These are phyloP conservation scores for Ceratobasidium sp. DNA, from an alignment of 1,284 basidiomycete species.

Conservation along the genomic window DNA sequence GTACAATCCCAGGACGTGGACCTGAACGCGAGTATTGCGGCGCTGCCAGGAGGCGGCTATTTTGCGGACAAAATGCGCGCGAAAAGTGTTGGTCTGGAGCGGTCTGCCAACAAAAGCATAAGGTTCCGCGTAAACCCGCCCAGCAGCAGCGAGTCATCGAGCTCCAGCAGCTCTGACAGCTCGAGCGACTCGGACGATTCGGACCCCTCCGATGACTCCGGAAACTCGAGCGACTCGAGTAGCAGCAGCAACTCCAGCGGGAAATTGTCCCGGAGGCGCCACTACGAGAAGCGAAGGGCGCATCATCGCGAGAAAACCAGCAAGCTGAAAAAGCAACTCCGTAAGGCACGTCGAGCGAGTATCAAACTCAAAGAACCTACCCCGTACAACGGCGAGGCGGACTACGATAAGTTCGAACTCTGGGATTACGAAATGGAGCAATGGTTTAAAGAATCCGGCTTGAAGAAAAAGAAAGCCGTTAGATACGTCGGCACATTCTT, in stretches of 20 bases:
- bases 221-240: neutral
- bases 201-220: neutral
- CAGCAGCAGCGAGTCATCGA: neutral
- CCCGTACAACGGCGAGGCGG: constrained; percentile 15
- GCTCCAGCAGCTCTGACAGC: constrained; percentile 2
- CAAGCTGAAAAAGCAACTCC: neutral
- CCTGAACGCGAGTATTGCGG: neutral
- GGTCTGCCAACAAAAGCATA: neutral
- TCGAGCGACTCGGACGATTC: neutral
- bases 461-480: neutral
- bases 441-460: constrained; percentile 21
- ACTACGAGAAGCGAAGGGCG: too few species aligned
- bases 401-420: constrained; percentile 35
- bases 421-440: constrained; percentile 33
- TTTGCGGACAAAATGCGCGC: constrained; percentile 14
- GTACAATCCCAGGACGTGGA: neutral
- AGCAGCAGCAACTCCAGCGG: neutral
- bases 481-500: constrained; percentile 33
- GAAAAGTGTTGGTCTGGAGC: neutral
- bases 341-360: neutral
- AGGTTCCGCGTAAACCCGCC: neutral
- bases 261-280: too few species aligned
- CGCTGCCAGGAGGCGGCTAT: constrained; percentile 6
- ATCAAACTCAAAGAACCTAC: constrained; percentile 7
- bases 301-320: neutral